Evolutionary conservation across 257 asterid genomes (phyloP).

Genomic region (Knoxia roxburghii): DNA sequence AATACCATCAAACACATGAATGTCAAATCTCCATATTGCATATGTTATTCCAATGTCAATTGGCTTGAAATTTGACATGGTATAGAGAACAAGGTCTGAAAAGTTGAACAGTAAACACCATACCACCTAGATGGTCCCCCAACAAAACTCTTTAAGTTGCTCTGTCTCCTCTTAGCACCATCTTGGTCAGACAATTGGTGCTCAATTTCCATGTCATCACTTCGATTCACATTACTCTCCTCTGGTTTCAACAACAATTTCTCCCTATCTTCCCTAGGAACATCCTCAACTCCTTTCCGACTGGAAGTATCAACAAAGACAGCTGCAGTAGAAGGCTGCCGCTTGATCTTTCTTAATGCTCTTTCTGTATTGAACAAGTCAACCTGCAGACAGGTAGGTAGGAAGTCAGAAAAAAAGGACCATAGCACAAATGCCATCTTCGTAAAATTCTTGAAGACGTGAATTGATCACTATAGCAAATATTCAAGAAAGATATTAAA

Average conservation of each 20-base stretch:
- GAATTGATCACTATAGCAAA: neutral
- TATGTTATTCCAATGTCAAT: neutral
- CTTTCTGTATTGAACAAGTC: slow-evolving; percentile 59
- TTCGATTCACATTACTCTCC: slow-evolving; percentile 29
- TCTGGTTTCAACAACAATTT: slow-evolving; percentile 31
- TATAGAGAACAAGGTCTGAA: slow-evolving; percentile 1
- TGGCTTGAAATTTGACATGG: neutral
- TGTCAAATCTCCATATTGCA: neutral
- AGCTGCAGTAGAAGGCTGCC: slow-evolving; percentile 49
- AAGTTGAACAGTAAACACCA: slow-evolving; percentile 1
- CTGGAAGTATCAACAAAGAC: slow-evolving; percentile 31
- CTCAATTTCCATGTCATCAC: slow-evolving; percentile 50
- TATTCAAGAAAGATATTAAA: neutral
- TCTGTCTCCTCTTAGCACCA: slow-evolving; percentile 33
- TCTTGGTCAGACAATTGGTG: slow-evolving; percentile 33
- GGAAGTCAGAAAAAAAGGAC: neutral
- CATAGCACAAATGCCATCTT: neutral
- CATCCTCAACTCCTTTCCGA: slow-evolving; percentile 23
- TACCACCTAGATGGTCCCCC: slow-evolving; percentile 83
- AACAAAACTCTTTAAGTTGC: slow-evolving; percentile 34
- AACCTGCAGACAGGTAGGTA: slow-evolving; percentile 44
- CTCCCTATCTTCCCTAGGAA: slow-evolving; percentile 33
- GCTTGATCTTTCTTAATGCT: slow-evolving; percentile 68
- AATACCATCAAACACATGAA: neutral
- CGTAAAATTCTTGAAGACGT: neutral